A percentile compares a stretch with the other conserved stretches of the same genome.
These are phyloP conservation scores for Vaccinium macrocarpon DNA, from an alignment of 148 eudicot genomes.

Conservation along the genomic window DNA sequence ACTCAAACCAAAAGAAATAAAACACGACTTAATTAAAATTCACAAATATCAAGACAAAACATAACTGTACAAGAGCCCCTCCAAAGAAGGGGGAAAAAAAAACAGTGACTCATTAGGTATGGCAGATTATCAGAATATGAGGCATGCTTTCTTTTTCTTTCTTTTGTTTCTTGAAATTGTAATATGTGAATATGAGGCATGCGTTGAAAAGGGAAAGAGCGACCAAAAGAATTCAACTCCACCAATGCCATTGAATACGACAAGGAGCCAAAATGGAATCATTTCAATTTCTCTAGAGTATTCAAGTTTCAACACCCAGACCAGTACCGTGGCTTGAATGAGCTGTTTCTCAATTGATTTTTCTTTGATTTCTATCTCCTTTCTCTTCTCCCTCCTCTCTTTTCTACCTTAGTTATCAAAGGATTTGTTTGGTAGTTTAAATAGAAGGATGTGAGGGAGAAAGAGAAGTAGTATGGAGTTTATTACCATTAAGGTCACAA, in stretches of 20 bases:
- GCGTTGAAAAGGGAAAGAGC: not conserved
- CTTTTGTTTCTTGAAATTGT: too few relatives aligned
- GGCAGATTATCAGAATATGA: not conserved
- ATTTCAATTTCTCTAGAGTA: not conserved
- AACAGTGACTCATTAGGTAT: not conserved
- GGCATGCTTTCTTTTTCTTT: not conserved
- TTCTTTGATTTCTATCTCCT: not conserved
- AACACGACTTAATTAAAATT: not conserved
- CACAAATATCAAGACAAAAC: not conserved
- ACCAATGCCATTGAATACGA: not conserved
- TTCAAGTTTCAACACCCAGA: not conserved
- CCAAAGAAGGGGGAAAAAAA: not conserved
- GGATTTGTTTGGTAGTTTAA: too few relatives aligned
- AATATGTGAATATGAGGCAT: not conserved
- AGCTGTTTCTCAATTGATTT: not conserved
- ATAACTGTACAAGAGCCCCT: not conserved
- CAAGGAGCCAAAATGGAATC: not conserved
- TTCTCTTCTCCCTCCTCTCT: not conserved
- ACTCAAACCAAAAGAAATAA: not conserved
- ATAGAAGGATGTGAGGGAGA: too few relatives aligned
- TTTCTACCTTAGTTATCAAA: too few relatives aligned
- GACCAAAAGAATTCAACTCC: not conserved
- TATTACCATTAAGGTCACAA: too few relatives aligned
- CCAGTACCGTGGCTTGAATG: not conserved
- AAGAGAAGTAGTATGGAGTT: too few relatives aligned